Evolutionary conservation across 352 stramenopile genomes (phyloP).

Genomic region (Globisporangium middletonii): DNA sequence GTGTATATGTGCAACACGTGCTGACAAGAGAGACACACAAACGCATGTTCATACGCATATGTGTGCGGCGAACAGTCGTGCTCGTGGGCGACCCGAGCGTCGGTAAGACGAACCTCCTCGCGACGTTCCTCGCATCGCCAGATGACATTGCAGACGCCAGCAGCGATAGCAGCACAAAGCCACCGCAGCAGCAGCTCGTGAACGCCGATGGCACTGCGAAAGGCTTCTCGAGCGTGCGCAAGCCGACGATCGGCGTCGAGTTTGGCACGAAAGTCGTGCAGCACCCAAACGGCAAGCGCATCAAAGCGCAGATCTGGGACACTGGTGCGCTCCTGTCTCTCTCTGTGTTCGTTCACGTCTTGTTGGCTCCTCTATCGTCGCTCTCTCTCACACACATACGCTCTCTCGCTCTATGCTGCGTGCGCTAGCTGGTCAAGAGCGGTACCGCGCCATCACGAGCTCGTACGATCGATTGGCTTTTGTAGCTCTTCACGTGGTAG

Average conservation of each 20-base stretch:
- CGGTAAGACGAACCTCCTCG: constrained; percentile 89
- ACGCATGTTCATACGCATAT: background rate
- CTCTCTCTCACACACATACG: background rate
- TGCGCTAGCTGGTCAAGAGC: constrained; percentile 51
- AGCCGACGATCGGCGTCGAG: constrained; percentile 78
- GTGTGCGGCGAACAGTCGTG: constrained; percentile 33
- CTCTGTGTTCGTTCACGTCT: background rate
- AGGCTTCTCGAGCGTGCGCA: constrained; percentile 46
- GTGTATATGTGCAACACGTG: no score
- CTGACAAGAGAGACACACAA: no score
- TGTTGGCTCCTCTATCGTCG: no score
- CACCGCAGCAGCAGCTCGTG: background rate
- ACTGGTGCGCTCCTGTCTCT: constrained; percentile 25
- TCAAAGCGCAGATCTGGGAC: constrained; percentile 84
- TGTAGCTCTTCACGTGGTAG: no score
- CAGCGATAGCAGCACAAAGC: background rate
- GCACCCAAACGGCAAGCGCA: constrained; percentile 68
- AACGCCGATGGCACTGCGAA: constrained; percentile 32
- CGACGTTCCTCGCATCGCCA: constrained; percentile 59
- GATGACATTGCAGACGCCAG: constrained; percentile 6
- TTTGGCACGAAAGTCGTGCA: constrained; percentile 78
- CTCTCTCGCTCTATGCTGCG: background rate
- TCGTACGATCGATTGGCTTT: constrained; percentile 31
- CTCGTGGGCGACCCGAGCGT: constrained; percentile 81
- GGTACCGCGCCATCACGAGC: constrained; percentile 80